Evolutionary conservation across 805 yeast genomes (phyloP), one percentile per base, ranked within the genome.

Genomic region (Kodamaea kaohsiungensis): DNA sequence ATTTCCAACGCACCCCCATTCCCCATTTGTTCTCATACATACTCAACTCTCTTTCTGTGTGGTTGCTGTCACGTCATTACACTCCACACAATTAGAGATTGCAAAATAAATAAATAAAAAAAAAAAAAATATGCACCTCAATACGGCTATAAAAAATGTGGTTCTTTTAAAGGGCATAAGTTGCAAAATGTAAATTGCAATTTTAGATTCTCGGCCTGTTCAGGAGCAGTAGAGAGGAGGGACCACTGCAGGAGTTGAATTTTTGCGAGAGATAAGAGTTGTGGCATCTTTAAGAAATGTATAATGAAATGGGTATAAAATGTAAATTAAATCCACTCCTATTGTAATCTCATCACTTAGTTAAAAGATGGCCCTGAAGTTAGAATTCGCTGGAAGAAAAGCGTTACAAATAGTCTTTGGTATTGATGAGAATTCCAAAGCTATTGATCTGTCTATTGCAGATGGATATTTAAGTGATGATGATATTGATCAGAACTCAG

Each of bases 401-500:
- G 33, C 43, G 18, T 33, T 42, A 13, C 51, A 37, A 22, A 43
- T 52, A 2, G 45, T 55, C 22, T 46, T 55, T 27, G 59, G 56
- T 25, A 37, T 43, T 22, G 57, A 53, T 43, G 56, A 55, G 19
- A 37, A 52, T 39, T 15, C 13, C 17, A 12, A 43, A 4, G 9
- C n/a, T 15, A 54, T 51, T 49, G 18, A 45, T 15, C 19, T 48
- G 8, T 48, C 52, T n/a, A 43, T 46, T 45, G 43, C 51, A 18
- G 48, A n/a, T 10, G 59, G 49, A 6, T 27, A 38, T 17, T 43
- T 35, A 16, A 17, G 30, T 27, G 52, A 54, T 7, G 59, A 56
- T 17, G 54, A 45, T 3, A 7, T 16, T 3, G 53, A 30, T 7
- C 69, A 58, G 37, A 63, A 66, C 46, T 56, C 61, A 1, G 55